Evolutionary conservation across 257 asterid species (phyloP), one percentile per base, ranked within the genome.

Genomic region (Marsdenia floribunda): DNA sequence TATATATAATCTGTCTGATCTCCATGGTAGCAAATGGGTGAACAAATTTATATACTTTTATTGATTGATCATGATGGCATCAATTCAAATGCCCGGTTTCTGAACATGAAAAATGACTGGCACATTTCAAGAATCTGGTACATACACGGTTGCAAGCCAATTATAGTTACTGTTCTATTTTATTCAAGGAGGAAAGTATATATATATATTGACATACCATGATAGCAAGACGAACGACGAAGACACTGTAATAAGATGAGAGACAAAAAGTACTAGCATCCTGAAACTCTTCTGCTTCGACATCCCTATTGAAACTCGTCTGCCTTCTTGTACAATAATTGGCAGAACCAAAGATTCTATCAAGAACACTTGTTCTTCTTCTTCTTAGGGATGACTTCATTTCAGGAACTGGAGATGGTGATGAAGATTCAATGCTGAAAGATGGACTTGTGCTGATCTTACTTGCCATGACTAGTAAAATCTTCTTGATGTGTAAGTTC

Each of bases 151-250:
- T 49, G 6, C 11, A 65, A 19, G 53, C 71, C 22, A 35, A 52
- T n/a, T 47, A 58, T 29, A 55, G 26, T 19, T 46, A 3, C 29
- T 26, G 60, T 55, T 21, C 8, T 44, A 15, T 29, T 46, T 49
- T 22, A 40, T 46, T 22, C 35, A 53, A 35, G 42, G 50, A 54
- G 16, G 72, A 40, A 42, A 4, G 5, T 0, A 42, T 5, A 42
- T 9, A 42, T 5, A 44, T 8, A 72, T 15, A 42, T 11, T 14
- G 2, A 69, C 82, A 9, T 78, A 93, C 98, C 98, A 93, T 93
- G 81, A 93, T 93, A n/a, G 98, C 97, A n/a, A 93, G 96, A 57
- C 98, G 97, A 80, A 89, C 98, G 10, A 83, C 92, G 57, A 93
- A 93, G 52, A 93, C 98, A 46, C 95, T 91, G 69, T 91, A 90